Conservation (phyloP, 768 basidiomycete species). For the Boletales sp. region DNA sequence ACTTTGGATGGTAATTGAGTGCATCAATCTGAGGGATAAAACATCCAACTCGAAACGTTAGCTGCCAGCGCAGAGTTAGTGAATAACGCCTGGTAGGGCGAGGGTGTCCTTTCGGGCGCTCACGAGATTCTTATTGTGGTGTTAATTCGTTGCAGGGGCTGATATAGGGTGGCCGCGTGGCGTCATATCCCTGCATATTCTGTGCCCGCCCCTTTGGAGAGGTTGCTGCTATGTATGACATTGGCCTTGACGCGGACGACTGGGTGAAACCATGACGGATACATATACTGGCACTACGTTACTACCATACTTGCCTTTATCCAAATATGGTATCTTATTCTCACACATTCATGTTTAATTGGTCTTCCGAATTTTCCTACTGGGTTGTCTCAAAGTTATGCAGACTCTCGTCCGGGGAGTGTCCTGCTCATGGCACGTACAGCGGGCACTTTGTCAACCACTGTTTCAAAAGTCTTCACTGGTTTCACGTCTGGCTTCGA, state of each 20-base stretch:
- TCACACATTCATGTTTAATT: neutral
- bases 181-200: conserved; percentile 84
- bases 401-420: conserved; percentile 24
- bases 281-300: conserved; percentile 34
- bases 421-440: conserved; percentile 21
- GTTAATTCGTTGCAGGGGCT: conserved; percentile 52
- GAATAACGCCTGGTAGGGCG: conserved; percentile 70
- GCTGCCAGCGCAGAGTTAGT: conserved; percentile 40
- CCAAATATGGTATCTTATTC: conserved; percentile 7
- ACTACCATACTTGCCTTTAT: no score
- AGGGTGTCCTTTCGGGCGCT: conserved; percentile 51
- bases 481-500: conserved; percentile 40
- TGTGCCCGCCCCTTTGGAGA: conserved; percentile 45
- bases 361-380: conserved; percentile 4
- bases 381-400: conserved; percentile 15
- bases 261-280: conserved; percentile 77
- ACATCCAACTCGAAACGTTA: conserved; percentile 67
- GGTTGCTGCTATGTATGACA: conserved; percentile 49
- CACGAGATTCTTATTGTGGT: conserved; percentile 50
- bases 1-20: no score
- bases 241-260: conserved; percentile 80
- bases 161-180: conserved; percentile 44
- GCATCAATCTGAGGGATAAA: no score
- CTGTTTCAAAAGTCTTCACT: neutral
- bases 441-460: conserved; percentile 16